Evolutionary conservation across 1,139 yeast genomes (phyloP).

Genomic region (Suhomyces choctaworum): DNA sequence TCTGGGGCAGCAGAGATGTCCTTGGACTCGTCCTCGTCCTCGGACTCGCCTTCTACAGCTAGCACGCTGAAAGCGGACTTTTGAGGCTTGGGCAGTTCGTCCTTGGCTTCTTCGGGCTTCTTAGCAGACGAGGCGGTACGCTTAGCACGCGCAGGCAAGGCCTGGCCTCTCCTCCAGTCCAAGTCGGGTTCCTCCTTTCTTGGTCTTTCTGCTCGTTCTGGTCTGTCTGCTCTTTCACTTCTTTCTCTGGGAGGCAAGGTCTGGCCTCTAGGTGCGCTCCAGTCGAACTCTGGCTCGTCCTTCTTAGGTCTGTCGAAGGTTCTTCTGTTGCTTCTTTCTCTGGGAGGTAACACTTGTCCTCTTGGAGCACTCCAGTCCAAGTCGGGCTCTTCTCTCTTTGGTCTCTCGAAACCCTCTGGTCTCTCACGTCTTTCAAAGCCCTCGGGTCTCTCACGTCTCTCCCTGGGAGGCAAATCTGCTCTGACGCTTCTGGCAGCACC

Average conservation of each 20-base stretch:
- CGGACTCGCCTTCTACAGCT: constrained; percentile 58
- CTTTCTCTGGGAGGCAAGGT: constrained; percentile 25
- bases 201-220: constrained; percentile 10
- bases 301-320: constrained; percentile 40
- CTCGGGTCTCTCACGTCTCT: constrained; percentile 37
- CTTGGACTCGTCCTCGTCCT: constrained; percentile 50
- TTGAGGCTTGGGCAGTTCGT: constrained; percentile 46
- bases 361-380: constrained; percentile 49
- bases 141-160: constrained; percentile 27
- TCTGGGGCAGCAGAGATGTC: constrained; percentile 11
- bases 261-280: constrained; percentile 37
- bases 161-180: constrained; percentile 36
- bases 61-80: constrained; percentile 68
- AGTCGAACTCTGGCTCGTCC: constrained; percentile 57
- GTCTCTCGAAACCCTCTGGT: constrained; percentile 24
- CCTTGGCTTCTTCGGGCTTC: constrained; percentile 28
- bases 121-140: constrained; percentile 12
- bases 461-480: constrained; percentile 39
- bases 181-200: constrained; percentile 33
- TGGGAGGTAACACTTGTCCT: constrained; percentile 30
- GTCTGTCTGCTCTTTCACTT: constrained; percentile 17
- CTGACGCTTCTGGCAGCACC: constrained; percentile 48
- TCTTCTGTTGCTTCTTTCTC: constrained; percentile 28
- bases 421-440: constrained; percentile 24
- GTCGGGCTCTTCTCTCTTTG: constrained; percentile 33